These are phyloP conservation scores for Sporothrix euskadiensis DNA, from an alignment of 2,329 filamentous ascomycete genomes.

Conservation along the genomic window DNA sequence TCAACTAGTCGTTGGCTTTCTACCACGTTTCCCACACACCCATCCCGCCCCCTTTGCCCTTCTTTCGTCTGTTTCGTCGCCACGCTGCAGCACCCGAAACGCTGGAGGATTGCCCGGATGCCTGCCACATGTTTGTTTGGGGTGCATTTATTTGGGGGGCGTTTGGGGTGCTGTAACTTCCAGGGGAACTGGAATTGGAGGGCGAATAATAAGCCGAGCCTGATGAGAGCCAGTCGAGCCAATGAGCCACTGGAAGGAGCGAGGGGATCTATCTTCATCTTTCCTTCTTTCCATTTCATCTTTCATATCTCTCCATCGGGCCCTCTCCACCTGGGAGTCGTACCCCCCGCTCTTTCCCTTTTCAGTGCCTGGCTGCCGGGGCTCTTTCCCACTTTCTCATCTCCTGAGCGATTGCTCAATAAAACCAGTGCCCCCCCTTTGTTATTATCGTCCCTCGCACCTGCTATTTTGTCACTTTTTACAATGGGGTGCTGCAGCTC, in stretches of 20 bases:
- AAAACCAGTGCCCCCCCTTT: constrained; percentile 7
- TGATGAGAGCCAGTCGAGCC: neutral
- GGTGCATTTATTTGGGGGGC: neutral
- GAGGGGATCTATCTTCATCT: neutral
- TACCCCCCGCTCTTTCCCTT: constrained; percentile 12
- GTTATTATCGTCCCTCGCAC: neutral
- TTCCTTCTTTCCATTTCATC: neutral
- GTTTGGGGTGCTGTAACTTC: constrained; percentile 11
- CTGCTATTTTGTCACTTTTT: neutral
- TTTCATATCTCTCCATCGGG: neutral
- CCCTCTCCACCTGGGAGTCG: neutral
- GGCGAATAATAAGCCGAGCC: neutral
- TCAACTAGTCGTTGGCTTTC: neutral
- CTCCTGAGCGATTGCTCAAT: constrained; percentile 16
- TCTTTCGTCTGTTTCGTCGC: constrained; percentile 15
- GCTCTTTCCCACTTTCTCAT: constrained; percentile 14
- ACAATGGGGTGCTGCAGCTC: neutral
- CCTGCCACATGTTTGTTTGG: constrained; percentile 12
- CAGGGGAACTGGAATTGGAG: neutral
- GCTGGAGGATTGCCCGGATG: neutral
- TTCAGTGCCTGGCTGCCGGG: neutral
- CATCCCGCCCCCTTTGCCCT: neutral
- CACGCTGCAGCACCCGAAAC: constrained; percentile 14
- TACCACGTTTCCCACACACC: constrained; percentile 22
- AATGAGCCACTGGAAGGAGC: neutral